These are phyloP conservation scores for Heritiera fomes DNA, from an alignment of 345 rosid species.

Conservation along the genomic window DNA sequence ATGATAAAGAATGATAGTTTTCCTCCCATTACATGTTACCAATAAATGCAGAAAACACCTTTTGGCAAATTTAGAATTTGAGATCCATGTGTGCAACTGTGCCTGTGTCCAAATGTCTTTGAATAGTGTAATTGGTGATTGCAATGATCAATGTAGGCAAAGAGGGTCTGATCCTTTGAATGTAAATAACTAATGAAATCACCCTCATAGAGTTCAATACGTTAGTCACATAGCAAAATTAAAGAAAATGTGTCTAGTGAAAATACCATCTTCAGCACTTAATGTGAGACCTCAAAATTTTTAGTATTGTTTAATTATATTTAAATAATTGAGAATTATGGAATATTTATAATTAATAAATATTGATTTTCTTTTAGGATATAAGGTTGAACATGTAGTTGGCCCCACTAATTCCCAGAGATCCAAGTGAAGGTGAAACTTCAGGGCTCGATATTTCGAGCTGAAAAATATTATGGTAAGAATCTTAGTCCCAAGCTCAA, in stretches of 20 bases:
- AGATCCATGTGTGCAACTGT: neutral
- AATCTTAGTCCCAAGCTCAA: no score
- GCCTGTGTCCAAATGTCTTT: neutral
- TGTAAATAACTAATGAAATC: constrained; percentile 15
- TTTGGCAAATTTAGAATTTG: neutral
- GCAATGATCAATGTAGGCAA: constrained; percentile 5
- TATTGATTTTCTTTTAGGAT: no score
- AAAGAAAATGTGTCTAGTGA: constrained; percentile 10
- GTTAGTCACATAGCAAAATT: neutral
- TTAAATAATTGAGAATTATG: no score
- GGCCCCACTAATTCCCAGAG: no score
- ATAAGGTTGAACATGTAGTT: no score
- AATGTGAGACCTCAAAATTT: neutral
- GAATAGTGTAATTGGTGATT: neutral
- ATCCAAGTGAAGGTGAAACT: no score
- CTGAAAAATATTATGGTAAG: no score
- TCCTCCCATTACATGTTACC: neutral
- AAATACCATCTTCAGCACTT: constrained; percentile 46
- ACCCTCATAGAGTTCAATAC: neutral
- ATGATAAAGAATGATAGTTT: constrained; percentile 19
- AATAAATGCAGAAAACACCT: neutral
- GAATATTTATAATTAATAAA: no score
- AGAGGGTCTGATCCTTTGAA: neutral
- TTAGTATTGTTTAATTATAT: no score
- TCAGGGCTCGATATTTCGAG: no score